Conservation (phyloP, 208 protist species). For the Leishmania arabica region DNA sequence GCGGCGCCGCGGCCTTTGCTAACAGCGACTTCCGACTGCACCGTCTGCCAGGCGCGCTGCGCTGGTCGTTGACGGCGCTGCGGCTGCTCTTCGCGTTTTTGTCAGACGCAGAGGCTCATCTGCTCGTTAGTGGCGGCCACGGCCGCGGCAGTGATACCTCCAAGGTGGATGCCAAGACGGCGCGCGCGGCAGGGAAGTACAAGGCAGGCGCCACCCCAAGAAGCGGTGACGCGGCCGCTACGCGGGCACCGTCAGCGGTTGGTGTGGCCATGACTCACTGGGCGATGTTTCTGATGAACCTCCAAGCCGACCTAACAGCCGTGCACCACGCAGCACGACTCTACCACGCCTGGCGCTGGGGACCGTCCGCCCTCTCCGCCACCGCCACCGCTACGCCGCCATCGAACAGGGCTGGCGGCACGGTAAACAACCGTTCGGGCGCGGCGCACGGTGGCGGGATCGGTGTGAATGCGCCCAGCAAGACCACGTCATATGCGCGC, state of each 20-base stretch:
- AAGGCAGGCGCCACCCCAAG: neutral
- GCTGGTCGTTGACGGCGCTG: slow-evolving; percentile 23
- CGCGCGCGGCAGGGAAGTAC: neutral
- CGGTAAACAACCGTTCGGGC: neutral
- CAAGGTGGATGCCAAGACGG: neutral
- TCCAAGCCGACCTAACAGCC: slow-evolving; percentile 20
- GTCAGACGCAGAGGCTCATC: slow-evolving; percentile 12
- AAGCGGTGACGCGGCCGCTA: neutral
- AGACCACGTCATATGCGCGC: neutral
- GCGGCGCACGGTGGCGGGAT: neutral
- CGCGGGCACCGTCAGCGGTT: slow-evolving; percentile 22
- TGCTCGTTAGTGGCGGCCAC: neutral
- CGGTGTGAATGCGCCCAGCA: neutral
- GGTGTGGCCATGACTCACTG: slow-evolving; percentile 38
- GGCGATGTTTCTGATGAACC: slow-evolving; percentile 25
- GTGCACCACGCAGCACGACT: slow-evolving; percentile 31
- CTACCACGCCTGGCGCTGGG: slow-evolving; percentile 33
- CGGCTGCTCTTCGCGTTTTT: slow-evolving; percentile 26
- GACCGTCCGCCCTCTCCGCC: neutral
- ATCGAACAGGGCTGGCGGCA: neutral
- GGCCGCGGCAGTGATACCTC: neutral
- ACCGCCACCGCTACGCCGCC: neutral
- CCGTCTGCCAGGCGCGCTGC: slow-evolving; percentile 28
- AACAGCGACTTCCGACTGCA: slow-evolving; percentile 22
- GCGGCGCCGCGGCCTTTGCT: neutral